Evolutionary conservation across 164 flowering plant genomes (phyloP).

Genomic region (Aristolochia californica): DNA sequence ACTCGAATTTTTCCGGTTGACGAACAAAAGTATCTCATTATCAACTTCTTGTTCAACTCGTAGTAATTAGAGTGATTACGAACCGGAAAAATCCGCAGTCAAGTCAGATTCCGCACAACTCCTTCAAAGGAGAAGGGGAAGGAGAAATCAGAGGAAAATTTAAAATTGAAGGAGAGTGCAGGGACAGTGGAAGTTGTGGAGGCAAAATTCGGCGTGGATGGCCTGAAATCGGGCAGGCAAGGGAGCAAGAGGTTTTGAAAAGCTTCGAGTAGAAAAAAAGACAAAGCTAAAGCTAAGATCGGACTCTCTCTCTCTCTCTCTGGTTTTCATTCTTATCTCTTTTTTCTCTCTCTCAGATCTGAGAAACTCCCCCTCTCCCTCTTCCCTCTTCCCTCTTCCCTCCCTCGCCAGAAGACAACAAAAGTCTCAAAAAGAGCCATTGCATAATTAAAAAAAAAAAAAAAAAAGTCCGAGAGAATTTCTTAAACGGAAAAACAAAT

Average conservation of each 20-base stretch:
- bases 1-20: no score
- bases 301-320: conserved; percentile 1
- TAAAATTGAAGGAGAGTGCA: no score
- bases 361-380: background rate
- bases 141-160: no score
- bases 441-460: conserved; percentile 1
- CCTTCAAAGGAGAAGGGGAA: no score
- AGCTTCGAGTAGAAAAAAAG: conserved; percentile 4
- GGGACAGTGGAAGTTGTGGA: no score
- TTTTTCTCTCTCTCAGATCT: conserved; percentile 7
- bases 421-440: conserved; percentile 4
- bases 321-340: conserved; percentile 7
- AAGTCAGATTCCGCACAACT: no score
- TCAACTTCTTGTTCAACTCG: no score
- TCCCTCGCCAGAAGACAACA: conserved; percentile 2
- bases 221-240: no score
- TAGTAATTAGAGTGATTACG: no score
- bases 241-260: background rate
- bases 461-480: conserved; percentile 2
- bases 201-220: no score
- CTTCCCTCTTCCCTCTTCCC: conserved; percentile 1
- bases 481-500: background rate
- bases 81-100: no score
- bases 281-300: conserved; percentile 3
- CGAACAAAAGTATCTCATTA: no score